Conservation (phyloP, 129 eudicot genomes). For the Kitagawia praeruptora region DNA sequence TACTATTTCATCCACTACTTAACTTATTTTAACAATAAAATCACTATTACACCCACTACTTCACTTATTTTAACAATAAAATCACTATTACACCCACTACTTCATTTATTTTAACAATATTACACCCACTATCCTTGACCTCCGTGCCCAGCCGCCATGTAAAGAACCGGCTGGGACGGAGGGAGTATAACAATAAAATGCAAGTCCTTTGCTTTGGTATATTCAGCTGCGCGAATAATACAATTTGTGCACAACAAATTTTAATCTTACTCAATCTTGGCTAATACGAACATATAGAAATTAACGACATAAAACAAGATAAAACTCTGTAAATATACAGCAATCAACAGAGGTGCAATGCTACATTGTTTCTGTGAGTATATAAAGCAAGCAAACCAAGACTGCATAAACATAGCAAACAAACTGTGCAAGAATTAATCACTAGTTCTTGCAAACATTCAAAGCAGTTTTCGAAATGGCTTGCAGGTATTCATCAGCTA, state of each 20-base stretch:
- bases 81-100: too few relatives aligned
- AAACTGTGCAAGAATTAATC: neutral
- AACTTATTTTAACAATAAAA: too few relatives aligned
- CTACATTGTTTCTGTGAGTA: neutral
- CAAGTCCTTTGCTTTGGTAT: neutral
- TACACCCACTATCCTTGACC: too few relatives aligned
- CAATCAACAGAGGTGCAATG: neutral
- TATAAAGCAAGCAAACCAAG: neutral
- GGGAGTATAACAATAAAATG: neutral
- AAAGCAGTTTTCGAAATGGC: neutral
- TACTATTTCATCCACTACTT: too few relatives aligned
- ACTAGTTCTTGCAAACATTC: neutral
- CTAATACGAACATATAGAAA: neutral
- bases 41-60: too few relatives aligned
- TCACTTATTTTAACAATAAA: too few relatives aligned
- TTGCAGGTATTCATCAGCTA: neutral
- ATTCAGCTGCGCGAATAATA: neutral
- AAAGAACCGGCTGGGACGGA: too few relatives aligned
- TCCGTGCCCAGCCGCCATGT: too few relatives aligned
- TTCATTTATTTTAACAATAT: too few relatives aligned
- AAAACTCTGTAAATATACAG: neutral
- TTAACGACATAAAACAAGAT: neutral
- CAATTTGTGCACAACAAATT: neutral
- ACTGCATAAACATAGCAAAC: neutral
- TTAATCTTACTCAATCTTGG: neutral